Evolutionary conservation across 345 rosid species (phyloP).

Genomic region (Cardamine resedifolia): DNA sequence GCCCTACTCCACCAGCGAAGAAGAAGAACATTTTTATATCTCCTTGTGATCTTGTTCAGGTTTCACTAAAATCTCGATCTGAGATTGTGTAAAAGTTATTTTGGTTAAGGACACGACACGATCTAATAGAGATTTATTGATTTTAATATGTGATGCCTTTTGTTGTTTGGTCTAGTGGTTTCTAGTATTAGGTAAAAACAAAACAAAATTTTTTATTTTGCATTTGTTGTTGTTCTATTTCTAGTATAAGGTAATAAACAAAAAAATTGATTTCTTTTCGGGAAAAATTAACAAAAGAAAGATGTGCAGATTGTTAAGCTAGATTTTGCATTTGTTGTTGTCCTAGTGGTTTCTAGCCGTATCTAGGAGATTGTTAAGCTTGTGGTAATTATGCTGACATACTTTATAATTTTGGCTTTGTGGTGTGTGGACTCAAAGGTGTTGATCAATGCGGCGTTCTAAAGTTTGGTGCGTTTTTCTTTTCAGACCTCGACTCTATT

Average conservation of each 20-base stretch:
- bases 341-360: too few relatives aligned
- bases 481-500: too few relatives aligned
- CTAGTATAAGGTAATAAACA: not conserved
- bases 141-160: not conserved
- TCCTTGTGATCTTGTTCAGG: not conserved
- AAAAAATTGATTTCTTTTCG: not conserved
- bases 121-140: not conserved
- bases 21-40: constrained; percentile 67
- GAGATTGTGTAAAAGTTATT: not conserved
- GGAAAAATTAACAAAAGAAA: not conserved
- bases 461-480: too few relatives aligned
- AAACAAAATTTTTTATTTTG: not conserved
- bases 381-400: too few relatives aligned
- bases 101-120: not conserved
- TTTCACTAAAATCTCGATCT: not conserved
- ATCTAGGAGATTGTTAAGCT: too few relatives aligned
- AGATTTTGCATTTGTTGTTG: too few relatives aligned
- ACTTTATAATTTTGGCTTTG: too few relatives aligned
- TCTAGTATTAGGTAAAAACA: not conserved
- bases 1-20: constrained; percentile 83
- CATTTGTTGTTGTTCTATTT: not conserved
- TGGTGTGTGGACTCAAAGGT: too few relatives aligned
- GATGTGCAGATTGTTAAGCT: too few relatives aligned
- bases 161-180: constrained; percentile 11
- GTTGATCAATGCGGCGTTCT: too few relatives aligned